Base-by-base conservation (phyloP, 2,329 filamentous ascomycete species). In the Beauveria pseudobassiana region DNA sequence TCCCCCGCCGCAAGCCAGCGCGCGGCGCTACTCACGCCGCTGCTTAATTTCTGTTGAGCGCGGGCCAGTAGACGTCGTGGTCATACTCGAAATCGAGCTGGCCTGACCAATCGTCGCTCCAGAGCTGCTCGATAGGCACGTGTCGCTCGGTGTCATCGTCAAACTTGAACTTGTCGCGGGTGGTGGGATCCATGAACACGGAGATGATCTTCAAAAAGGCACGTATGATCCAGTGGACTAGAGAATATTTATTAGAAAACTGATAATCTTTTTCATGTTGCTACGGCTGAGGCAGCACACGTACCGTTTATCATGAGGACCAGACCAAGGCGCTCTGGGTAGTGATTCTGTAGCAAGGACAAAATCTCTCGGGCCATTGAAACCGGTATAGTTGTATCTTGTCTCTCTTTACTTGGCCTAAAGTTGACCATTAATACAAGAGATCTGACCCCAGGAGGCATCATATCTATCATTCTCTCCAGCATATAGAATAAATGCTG, bases 401-500 rank as follows among this genome's bases (percentile, higher is more conserved):
- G 85, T 61, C 90, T 86, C 63, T 82, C 85, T 73, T 89, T 89
- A 67, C 87, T 88, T 64, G 87, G 83, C 75, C 91, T 91, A 80
- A 96, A 98, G 77, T 97, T 93, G 75, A 98, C 93, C 67, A 98
- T 79, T 60, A 99, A 81, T 46, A 90, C 88, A 63, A 96, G 76
- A 53, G 86, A 95, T n/a, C 77, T 98, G 72, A 96, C 91, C 16
- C 89, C 88, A 0, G 93, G 82, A 0, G 89, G 88, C 85, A 96
- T 92, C 64, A 98, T 76, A 68, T 97, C 93, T 66, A 96, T 85
- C 40, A 90, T 87, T 40, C 91, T 84, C 79, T 99, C 95, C 49
- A 98, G 77, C 93, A 98, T 97, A 78, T 89, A 99, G 59, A 97
- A 92, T 64, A 99, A 79, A 73, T 98, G 93, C 75, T 99, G 87